These are phyloP conservation scores for Nicotiana obtusifolia DNA, from an alignment of 257 asterid genomes.

Conservation along the genomic window DNA sequence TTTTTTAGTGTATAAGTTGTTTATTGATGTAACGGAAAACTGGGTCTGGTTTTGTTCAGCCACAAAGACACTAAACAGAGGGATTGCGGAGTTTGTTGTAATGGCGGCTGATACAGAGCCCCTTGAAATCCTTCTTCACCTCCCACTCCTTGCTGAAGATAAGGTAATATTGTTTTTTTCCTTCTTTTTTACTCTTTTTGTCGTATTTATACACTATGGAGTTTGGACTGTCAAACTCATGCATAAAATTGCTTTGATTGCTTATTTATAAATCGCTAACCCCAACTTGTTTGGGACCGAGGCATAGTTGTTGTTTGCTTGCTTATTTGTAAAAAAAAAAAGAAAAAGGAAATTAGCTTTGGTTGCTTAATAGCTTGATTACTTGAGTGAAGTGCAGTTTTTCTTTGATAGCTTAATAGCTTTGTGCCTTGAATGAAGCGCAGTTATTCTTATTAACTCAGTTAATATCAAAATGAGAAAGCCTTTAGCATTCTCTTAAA, in stretches of 20 bases:
- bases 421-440: not conserved
- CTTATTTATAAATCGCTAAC: too few relatives aligned
- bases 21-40: not conserved
- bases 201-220: too few relatives aligned
- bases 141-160: slow-evolving; percentile 89
- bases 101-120: slow-evolving; percentile 98
- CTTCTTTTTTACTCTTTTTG: not conserved
- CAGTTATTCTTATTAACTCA: not conserved
- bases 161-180: slow-evolving; percentile 36
- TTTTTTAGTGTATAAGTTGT: not conserved
- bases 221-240: not conserved
- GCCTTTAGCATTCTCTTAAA: too few relatives aligned
- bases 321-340: not conserved
- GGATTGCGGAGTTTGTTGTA: slow-evolving; percentile 84
- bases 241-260: not conserved
- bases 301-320: not conserved
- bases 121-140: slow-evolving; percentile 87
- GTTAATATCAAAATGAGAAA: too few relatives aligned
- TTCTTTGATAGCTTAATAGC: not conserved
- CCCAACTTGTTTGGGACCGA: too few relatives aligned
- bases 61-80: slow-evolving; percentile 84
- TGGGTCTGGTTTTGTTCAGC: slow-evolving; percentile 34
- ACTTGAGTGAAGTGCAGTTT: not conserved
- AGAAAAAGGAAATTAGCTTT: not conserved
- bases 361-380: not conserved